Evolutionary conservation across 2,329 filamentous ascomycete species (phyloP).

Genomic region (Aureobasidium mangrovei): DNA sequence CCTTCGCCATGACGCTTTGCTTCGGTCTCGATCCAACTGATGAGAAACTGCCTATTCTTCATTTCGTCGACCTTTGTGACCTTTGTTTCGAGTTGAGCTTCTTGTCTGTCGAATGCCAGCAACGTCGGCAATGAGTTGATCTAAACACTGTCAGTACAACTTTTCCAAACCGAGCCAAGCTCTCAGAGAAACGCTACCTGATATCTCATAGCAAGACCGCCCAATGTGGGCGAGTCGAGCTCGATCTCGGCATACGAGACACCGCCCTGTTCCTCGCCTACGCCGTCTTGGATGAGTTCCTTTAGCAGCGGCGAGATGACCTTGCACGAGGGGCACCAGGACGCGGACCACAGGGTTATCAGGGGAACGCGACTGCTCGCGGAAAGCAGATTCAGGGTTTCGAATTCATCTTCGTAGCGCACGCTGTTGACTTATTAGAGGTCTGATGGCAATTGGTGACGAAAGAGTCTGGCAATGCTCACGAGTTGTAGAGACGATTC

Average conservation of each 20-base stretch:
- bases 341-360: slow-evolving; percentile 43
- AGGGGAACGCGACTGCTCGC: slow-evolving; percentile 36
- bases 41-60: slow-evolving; percentile 36
- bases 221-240: slow-evolving; percentile 38
- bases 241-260: slow-evolving; percentile 42
- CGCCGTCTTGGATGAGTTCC: slow-evolving; percentile 35
- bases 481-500: slow-evolving; percentile 18
- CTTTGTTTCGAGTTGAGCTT: slow-evolving; percentile 41
- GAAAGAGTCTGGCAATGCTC: background rate
- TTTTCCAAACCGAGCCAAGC: background rate
- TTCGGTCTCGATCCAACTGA: slow-evolving; percentile 40
- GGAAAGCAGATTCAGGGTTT: slow-evolving; percentile 40
- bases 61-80: slow-evolving; percentile 37
- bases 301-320: slow-evolving; percentile 35
- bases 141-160: slow-evolving; percentile 15
- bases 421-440: slow-evolving; percentile 25
- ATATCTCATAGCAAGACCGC: slow-evolving; percentile 34
- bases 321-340: slow-evolving; percentile 39
- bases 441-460: background rate
- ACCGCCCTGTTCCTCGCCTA: slow-evolving; percentile 38
- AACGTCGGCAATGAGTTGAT: slow-evolving; percentile 42
- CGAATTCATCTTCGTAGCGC: slow-evolving; percentile 39
- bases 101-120: slow-evolving; percentile 41
- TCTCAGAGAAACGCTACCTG: slow-evolving; percentile 20
- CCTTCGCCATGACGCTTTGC: slow-evolving; percentile 38